Evolutionary conservation across 495 filamentous ascomycete species (phyloP), one percentile per base, ranked within the genome.

Genomic region (Neurospora hispaniola): DNA sequence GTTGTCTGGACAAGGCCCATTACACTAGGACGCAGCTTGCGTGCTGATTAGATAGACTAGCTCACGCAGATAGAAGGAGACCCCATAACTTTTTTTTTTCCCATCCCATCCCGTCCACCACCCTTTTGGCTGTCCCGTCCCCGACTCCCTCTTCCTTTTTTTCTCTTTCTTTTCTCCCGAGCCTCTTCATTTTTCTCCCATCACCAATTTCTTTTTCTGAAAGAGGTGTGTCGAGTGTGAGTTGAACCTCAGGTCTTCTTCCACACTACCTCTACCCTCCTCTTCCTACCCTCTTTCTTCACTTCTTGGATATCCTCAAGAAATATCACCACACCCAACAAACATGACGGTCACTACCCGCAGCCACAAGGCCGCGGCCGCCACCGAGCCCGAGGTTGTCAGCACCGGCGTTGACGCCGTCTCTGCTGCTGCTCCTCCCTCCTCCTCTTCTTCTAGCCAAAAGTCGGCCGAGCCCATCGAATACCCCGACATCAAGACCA

Each of bases 401-500:
- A 14, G 12, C 23, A 31, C 54, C 5, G 54, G 46, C 46, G n/a
- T 10, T 10, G 20, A 54, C 46, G n/a, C 23, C 20, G n/a, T 54
- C 20, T 59, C 48, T 31, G 12, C 48, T 59, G 48, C 20, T 54
- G 35, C 27, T 31, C 27, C 27, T 31, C 27, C 27, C 35, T 23
- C 46, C 42, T n/a, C 43, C 10, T 31, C 23, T 11, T 4, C 11
- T 2, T 14, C 48, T 20, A 59, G 20, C 43, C 23, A 59, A 90
- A 79, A 86, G 85, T 38, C 35, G 35, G 35, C 88, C 89, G 81
- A 88, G 75, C 78, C 88, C 20, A 90, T 90, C 27, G 85, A 91
- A 77, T 92, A 88, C 82, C 93, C 90, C 69, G 79, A 80, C 74
- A 92, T 95, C 79, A 91, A 93, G 83, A 85, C 92, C 75, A 91